Evolutionary conservation across 768 basidiomycete genomes (phyloP), one percentile per base, ranked within the genome.

Genomic region (Xerocomellus chrysenteron): DNA sequence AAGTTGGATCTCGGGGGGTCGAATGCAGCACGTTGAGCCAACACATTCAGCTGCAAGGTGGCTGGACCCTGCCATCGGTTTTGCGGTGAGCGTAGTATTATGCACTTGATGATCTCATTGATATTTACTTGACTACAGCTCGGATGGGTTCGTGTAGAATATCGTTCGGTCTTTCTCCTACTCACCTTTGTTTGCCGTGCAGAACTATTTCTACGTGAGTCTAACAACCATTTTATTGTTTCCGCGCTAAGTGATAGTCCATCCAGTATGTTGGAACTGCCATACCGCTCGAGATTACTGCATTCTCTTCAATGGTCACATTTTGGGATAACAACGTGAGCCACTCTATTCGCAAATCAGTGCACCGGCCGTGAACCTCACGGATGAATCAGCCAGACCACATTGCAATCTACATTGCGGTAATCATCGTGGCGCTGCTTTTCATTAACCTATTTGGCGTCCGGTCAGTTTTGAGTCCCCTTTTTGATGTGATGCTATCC

Each of bases 221-320:
- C 17, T 35, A n/a, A 16, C 13, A n/a, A 1, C n/a, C 3, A 1
- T 13, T 48, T 36, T 17, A 17, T 54, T 24, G 12, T 11, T 12
- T 50, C 6, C 11, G 4, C 26, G 8, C 54, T 54, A 9, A 60
- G 3, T 14, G 12, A 7, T 47, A 26, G 4, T 21, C 19, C 5
- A 67, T n/a, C n/a, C n/a, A n/a, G 65, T 60, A 46, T 53, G n/a
- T 49, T 39, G 63, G 54, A n/a, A 79, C 77, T 58, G 75, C 78
- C 5, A 63, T 80, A 16, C 78, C 80, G 3, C 76, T 80, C 21
- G 82, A 83, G 62, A 74, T 84, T 40, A 77, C 77, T 21, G 82
- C 82, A 2, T 75, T 79, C 8, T 69, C 78, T n/a, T 69, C 81
- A 19, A 63, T 85, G 51, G 73, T 83, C 48, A 67, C 72, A 33